Percentiles rank a stretch among this genome's conserved stretches.
These are phyloP conservation scores for Populus hybrid DNA, from an alignment of 441 rosid genomes.

Conservation along the genomic window DNA sequence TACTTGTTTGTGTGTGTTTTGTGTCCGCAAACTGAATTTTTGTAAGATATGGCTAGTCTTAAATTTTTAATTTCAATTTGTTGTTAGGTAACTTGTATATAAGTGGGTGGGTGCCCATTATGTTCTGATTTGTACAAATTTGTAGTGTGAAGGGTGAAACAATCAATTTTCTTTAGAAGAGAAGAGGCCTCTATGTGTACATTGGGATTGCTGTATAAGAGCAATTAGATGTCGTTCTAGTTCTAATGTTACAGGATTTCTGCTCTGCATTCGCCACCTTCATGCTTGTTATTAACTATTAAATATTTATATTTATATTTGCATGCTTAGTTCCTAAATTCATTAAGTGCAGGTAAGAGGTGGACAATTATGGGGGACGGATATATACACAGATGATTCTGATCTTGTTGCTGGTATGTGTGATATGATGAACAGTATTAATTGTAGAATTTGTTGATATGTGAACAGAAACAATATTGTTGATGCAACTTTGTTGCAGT, in stretches of 20 bases:
- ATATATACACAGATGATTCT: constrained; percentile 92
- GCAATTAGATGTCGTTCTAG: not conserved
- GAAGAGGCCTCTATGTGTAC: not conserved
- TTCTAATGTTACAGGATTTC: not conserved
- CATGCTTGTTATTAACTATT: not conserved
- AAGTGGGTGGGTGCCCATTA: not conserved
- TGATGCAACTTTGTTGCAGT: constrained; percentile 52
- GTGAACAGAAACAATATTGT: constrained; percentile 21
- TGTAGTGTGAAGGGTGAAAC: not conserved
- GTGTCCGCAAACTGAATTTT: not conserved
- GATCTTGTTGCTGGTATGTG: constrained; percentile 97
- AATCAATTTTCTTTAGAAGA: not conserved
- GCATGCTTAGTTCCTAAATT: not conserved
- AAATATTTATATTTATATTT: not conserved
- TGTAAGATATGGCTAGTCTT: not conserved
- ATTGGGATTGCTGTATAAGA: not conserved
- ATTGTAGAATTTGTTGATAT: constrained; percentile 1
- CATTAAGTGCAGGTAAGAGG: constrained; percentile 78
- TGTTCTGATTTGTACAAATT: not conserved
- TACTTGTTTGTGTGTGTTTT: not conserved
- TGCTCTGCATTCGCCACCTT: not conserved
- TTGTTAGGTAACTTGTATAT: not conserved
- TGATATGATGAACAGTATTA: constrained; percentile 11
- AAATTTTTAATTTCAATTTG: not conserved
- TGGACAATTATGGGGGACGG: constrained; percentile 98